A percentile compares a stretch with the other conserved stretches of the same genome.
These are phyloP conservation scores for Aureobasidium mangrovei DNA, from an alignment of 2,329 filamentous ascomycete genomes.

Conservation along the genomic window DNA sequence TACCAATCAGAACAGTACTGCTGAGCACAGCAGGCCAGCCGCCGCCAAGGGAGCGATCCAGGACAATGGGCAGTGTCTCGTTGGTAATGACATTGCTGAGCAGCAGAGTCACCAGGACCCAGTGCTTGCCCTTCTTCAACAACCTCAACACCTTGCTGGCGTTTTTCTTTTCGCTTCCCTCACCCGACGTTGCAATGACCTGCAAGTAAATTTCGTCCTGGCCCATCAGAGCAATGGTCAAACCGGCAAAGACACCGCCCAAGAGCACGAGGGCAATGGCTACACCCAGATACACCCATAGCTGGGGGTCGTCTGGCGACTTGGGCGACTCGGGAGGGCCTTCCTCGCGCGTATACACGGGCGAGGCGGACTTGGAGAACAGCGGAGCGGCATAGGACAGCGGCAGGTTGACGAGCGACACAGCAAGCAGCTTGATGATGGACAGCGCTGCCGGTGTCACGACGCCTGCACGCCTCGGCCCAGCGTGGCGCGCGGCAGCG, in stretches of 20 bases:
- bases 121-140: constrained; percentile 85
- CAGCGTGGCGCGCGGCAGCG: constrained; percentile 1
- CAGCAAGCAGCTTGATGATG: constrained; percentile 17
- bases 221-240: constrained; percentile 80
- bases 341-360: constrained; percentile 16
- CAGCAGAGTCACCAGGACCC: constrained; percentile 90
- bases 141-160: constrained; percentile 72
- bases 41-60: constrained; percentile 87
- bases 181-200: constrained; percentile 78
- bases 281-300: constrained; percentile 74
- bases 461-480: constrained; percentile 11
- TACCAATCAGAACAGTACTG: constrained; percentile 90
- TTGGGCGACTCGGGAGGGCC: constrained; percentile 19
- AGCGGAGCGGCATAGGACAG: constrained; percentile 16
- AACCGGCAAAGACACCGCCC: constrained; percentile 86
- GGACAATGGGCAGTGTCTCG: constrained; percentile 87
- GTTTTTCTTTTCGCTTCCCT: constrained; percentile 77
- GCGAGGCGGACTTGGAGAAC: constrained; percentile 9
- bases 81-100: constrained; percentile 97
- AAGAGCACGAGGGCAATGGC: constrained; percentile 75
- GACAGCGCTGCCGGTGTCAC: constrained; percentile 15
- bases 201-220: constrained; percentile 95
- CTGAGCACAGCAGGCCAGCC: constrained; percentile 90
- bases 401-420: constrained; percentile 16
- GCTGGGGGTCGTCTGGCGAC: constrained; percentile 44